Conservation (phyloP, 164 flowering plant genomes). For the Echeveria elegans region DNA sequence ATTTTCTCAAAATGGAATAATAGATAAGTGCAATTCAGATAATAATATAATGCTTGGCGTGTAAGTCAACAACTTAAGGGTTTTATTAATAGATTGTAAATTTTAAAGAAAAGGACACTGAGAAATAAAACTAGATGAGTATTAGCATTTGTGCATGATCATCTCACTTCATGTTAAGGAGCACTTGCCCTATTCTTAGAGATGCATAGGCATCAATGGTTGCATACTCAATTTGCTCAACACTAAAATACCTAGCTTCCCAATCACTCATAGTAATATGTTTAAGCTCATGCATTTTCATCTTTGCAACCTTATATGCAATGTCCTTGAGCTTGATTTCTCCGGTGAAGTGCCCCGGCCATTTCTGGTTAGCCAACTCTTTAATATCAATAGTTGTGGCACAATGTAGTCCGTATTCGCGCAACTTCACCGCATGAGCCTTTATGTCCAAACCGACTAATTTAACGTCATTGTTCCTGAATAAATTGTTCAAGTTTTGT, state of each 20-base stretch:
- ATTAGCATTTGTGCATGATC: no score
- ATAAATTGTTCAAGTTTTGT: conserved; percentile 7
- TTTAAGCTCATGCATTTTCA: neutral
- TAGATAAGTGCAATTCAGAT: no score
- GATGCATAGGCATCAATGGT: conserved; percentile 7
- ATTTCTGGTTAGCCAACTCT: conserved; percentile 2
- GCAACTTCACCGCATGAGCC: conserved; percentile 2
- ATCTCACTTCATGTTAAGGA: neutral
- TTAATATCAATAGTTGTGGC: neutral
- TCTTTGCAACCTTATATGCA: neutral
- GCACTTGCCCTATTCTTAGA: neutral
- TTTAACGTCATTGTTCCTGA: neutral
- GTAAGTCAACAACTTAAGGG: no score
- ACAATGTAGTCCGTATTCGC: conserved; percentile 8
- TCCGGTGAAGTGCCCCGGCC: neutral
- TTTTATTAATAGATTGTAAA: no score
- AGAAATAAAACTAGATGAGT: no score
- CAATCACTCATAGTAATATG: neutral
- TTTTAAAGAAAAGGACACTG: no score
- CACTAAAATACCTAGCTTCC: neutral
- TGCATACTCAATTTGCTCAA: conserved; percentile 3
- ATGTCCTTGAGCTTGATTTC: neutral
- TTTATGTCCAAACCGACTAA: conserved; percentile 17
- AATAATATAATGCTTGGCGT: no score
- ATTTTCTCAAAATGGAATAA: no score